Evolutionary conservation across 768 basidiomycete species (phyloP).

Genomic region (Naganishia onofrii): DNA sequence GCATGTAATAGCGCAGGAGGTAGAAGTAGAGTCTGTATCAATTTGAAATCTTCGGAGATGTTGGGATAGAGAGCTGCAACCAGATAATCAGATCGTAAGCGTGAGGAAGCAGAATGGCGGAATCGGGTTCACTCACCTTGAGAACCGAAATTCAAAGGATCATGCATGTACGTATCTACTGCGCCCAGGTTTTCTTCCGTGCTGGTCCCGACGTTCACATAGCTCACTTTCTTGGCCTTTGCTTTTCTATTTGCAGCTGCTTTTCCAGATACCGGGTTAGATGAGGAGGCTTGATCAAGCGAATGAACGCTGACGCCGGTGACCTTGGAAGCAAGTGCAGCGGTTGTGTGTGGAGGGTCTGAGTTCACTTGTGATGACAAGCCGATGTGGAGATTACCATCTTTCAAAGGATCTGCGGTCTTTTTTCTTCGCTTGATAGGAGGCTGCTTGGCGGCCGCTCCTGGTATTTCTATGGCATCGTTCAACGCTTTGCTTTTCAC

Average conservation of each 20-base stretch:
- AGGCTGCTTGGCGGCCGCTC: not conserved
- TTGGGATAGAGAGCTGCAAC: not conserved
- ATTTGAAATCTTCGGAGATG: not conserved
- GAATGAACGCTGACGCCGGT: not conserved
- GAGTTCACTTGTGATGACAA: not conserved
- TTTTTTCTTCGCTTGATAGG: slow-evolving; percentile 1
- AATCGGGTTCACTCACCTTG: not conserved
- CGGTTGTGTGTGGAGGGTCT: not conserved
- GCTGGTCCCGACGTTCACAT: not conserved
- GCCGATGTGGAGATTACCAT: not conserved
- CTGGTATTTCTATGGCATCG: not conserved
- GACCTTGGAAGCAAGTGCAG: not conserved
- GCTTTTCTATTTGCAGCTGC: not conserved
- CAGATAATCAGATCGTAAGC: not conserved
- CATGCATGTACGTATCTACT: not conserved
- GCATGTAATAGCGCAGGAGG: not conserved
- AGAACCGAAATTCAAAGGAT: not conserved
- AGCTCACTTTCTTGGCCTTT: not conserved
- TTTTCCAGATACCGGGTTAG: not conserved
- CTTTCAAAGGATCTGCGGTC: not conserved
- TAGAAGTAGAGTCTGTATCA: not conserved
- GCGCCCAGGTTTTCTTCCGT: not conserved
- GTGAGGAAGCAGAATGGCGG: not conserved
- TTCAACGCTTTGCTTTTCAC: not conserved
- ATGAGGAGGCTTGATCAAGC: not conserved